These are phyloP conservation scores for Termitomyces titanicus DNA, from an alignment of 768 basidiomycete species.

Conservation along the genomic window DNA sequence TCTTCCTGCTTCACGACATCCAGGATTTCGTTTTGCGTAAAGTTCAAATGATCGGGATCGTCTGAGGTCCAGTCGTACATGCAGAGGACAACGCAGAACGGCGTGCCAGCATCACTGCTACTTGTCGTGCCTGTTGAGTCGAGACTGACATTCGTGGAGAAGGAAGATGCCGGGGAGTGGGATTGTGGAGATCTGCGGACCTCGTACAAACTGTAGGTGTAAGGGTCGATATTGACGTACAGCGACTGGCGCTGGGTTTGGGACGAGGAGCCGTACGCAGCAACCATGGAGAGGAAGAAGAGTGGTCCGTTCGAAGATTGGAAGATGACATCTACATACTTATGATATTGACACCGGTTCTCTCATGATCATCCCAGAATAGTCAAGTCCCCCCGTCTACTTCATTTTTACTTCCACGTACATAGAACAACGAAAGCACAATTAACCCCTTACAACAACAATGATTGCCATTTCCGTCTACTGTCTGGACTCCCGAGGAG, in stretches of 20 bases:
- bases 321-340: background rate
- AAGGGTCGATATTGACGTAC: slow-evolving; percentile 35
- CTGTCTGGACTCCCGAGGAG: background rate
- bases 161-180: slow-evolving; percentile 33
- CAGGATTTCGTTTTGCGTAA: slow-evolving; percentile 64
- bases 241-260: slow-evolving; percentile 35
- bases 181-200: slow-evolving; percentile 28
- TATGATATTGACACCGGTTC: background rate
- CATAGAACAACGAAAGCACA: background rate
- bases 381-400: background rate
- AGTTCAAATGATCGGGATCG: slow-evolving; percentile 59
- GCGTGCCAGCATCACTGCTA: slow-evolving; percentile 23
- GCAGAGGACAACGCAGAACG: slow-evolving; percentile 56
- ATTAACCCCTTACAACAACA: background rate
- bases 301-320: background rate
- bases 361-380: slow-evolving; percentile 7
- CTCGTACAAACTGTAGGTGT: slow-evolving; percentile 26
- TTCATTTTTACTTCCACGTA: background rate
- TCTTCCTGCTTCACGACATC: slow-evolving; percentile 65
- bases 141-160: slow-evolving; percentile 26
- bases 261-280: slow-evolving; percentile 31
- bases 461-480: slow-evolving; percentile 1
- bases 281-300: slow-evolving; percentile 4
- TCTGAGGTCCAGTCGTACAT: slow-evolving; percentile 64
- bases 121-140: slow-evolving; percentile 27